Evolutionary conservation across 1,139 yeast species (phyloP), one percentile per base, ranked within the genome.

Genomic region (Keqinozyma sinolaborantium): DNA sequence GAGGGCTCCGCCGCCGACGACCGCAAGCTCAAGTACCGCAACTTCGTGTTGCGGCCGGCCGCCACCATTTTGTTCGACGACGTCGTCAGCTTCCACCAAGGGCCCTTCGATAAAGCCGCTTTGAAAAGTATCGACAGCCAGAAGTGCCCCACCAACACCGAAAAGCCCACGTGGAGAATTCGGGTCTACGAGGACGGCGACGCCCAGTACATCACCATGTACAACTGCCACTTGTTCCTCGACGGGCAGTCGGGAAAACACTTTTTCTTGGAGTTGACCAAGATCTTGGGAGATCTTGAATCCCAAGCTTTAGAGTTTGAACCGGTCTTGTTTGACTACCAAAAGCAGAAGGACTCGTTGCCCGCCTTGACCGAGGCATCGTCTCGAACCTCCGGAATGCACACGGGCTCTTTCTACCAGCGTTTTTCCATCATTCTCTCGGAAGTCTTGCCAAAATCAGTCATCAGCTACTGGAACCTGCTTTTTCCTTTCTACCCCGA

Each of bases 201-300:
- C 4, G 38, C 25, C 4, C 51, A 46, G 26, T 45, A 55, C 24
- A 24, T 63, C 4, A 36, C 60, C 1, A 53, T 58, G 20, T 45
- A 45, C 11, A 55, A 56, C 33, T 64, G 64, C 39, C 74, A 68
- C 40, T 26, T 56, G 1, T 40, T 58, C 9, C 53, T 53, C 24
- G 73, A 67, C 41, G 74, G 73, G 3, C 48, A 46, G 11, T 46
- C 67, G 2, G 66, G 55, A 1, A 42, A 48, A 6, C 44, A 47
- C 26, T 64, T 68, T 41, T 70, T 62, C 30, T 40, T 47, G 10
- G 60, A 60, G 19, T 50, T 66, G 32, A 35, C 53, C 2, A 32
- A 34, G 11, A 51, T 47, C 14, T 41, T 40, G 4, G 21, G 25
- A 9, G 26, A 26, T n/a, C 21, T 45, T 4, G 33, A 34, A 14